Evolutionary conservation across 108 stramenopile species (phyloP), one percentile per base, ranked within the genome.

Genomic region (Phaeodactylum tricornutum): DNA sequence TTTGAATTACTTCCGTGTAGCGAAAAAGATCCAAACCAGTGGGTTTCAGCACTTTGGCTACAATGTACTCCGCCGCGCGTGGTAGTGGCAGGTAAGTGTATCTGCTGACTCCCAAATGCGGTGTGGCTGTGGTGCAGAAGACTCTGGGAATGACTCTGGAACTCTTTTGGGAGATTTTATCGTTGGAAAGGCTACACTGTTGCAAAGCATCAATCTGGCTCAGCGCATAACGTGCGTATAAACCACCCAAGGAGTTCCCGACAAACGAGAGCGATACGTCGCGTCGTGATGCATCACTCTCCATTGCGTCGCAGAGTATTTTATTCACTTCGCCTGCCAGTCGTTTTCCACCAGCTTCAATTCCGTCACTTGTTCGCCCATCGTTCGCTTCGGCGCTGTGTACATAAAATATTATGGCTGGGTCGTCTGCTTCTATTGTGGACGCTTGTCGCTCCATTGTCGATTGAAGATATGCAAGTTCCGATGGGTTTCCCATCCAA

Each of bases 221-320:
- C 20, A 84, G 21, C 7, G 87, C 82, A 47, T 77, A 76, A 29
- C 87, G 63, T 16, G 58, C 73, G 61, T 89, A 89, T 0, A 89
- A 53, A 15, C 87, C 87, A 30, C 87, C 87, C 25, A 89, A 48
- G 7, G 76, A 78, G 53, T 89, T 82, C 25, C 87, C 87, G 20
- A 82, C 58, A 20, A 89, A 52, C 5, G 74, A 72, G 20, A 89
- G 47, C 9, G 81, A 47, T 43, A 63, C 31, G 14, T 49, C 43
- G 21, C 19, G 26, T 28, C 11, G 27, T 54, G 60, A 21, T 55
- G 14, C 16, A 12, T 0, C 2, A 21, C 20, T 16, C 53, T 14
- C 24, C 27, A 43, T 34, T 8, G 33, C 33, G 8, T 11, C 33
- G 11, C 5, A 20, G 16, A 5, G 39, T 41, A 34, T 8, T 34